Conservation (phyloP, 305 asterid species). For the Solanum chacoense region DNA sequence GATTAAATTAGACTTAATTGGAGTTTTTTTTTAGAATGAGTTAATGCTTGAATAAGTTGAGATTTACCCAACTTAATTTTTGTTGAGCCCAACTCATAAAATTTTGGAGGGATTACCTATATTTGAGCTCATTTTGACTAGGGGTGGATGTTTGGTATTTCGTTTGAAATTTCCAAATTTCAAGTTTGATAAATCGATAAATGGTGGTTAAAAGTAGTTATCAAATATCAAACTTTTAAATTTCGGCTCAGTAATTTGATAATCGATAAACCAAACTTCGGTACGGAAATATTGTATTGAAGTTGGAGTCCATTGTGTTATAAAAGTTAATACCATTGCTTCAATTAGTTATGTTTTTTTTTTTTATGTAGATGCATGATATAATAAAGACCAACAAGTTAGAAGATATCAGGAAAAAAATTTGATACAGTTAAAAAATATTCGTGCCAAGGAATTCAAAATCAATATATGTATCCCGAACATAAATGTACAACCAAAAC, state of each 20-base stretch:
- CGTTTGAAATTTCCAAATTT: neutral
- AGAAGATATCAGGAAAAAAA: neutral
- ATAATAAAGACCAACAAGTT: neutral
- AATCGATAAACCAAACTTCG: neutral
- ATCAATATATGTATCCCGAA: neutral
- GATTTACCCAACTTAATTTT: neutral
- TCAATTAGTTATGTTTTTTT: neutral
- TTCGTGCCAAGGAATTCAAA: neutral
- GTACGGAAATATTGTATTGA: neutral
- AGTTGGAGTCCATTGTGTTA: neutral
- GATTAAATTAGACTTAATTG: neutral
- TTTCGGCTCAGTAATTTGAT: neutral
- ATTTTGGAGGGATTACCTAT: neutral
- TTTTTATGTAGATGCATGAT: neutral
- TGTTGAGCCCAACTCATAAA: neutral
- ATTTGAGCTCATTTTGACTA: neutral
- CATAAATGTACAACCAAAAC: neutral
- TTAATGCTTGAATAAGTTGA: neutral
- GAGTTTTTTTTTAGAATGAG: neutral
- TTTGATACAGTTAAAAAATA: neutral
- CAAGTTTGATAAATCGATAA: neutral
- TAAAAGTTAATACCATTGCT: neutral
- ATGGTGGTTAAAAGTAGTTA: neutral
- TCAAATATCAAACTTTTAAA: neutral
- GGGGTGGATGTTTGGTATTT: neutral